These are phyloP conservation scores for Suhomyces sp. DNA, from an alignment of 805 yeast species.

Conservation along the genomic window DNA sequence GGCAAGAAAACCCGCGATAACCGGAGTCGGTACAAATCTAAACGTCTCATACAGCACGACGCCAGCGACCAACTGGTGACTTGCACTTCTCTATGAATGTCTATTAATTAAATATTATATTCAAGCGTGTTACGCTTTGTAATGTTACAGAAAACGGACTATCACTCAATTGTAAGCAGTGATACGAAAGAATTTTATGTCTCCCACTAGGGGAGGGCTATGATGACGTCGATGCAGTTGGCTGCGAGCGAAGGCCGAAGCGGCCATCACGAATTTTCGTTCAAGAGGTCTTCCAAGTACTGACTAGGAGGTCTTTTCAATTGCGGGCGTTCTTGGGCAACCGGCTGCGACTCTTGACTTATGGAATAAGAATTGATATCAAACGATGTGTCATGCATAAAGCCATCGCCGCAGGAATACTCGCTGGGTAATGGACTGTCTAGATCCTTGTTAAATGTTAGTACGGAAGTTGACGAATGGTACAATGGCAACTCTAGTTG, in stretches of 20 bases:
- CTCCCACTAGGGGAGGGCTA: neutral
- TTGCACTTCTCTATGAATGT: neutral
- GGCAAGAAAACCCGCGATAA: neutral
- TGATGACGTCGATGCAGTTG: neutral
- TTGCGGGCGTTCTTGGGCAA: neutral
- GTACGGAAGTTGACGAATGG: slow-evolving; percentile 4
- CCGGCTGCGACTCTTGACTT: neutral
- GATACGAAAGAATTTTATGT: neutral
- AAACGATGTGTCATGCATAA: neutral
- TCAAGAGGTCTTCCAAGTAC: slow-evolving; percentile 44
- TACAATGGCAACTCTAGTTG: slow-evolving; percentile 15
- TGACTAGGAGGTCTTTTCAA: slow-evolving; percentile 48
- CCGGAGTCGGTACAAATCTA: neutral
- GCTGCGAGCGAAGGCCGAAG: neutral
- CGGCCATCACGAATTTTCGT: slow-evolving; percentile 11
- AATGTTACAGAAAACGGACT: neutral
- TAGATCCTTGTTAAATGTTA: neutral
- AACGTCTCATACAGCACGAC: neutral
- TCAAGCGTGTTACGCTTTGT: neutral
- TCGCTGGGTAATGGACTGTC: slow-evolving; percentile 2
- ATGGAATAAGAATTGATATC: neutral
- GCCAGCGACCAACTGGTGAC: neutral
- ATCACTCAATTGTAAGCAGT: neutral
- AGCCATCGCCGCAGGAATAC: slow-evolving; percentile 5
- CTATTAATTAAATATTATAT: neutral